Base-by-base conservation (phyloP, 208 protist genomes). In the Giardia duodenalis region DNA sequence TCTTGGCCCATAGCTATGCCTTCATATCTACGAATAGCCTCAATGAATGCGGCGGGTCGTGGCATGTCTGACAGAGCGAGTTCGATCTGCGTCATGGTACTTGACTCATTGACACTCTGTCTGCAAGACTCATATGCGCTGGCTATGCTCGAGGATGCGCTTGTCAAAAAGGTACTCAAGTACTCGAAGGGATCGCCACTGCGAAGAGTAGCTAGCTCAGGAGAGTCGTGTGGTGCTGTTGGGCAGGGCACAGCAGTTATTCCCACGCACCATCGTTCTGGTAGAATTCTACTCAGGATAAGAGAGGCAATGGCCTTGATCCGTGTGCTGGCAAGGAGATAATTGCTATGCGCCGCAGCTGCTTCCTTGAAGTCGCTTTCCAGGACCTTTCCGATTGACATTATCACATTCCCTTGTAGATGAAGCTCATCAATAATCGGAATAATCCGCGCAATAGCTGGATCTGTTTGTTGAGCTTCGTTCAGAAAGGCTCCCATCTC, bases 1-100 rank as follows among this genome's bases (percentile, higher is more conserved):
- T 91, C 88, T 2, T 47, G n/a, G 2, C 47, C 47, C 19, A 42
- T 91, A 1, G 1, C 10, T 0, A 2, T 47, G n/a, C 88, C 88
- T 47, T 91, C 88, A 45, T 67, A 91, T 19, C 88, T 0, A 47
- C 88, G n/a, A 1, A 91, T 47, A n/a, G 88, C 88, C 47, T 91
- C 88, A 1, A 91, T 4, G 2, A 91, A 47, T 1, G 43, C 44
- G 4, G 1, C 1, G 10, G 88, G 88, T 91, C 88, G n/a, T 47
- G 88, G 88, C 0, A 91, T 19, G 1, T 47, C 2, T 67, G n/a
- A 1, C 10, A 91, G 1, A 91, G n/a, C 43, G n/a, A 91, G 4
- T 43, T 46, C 1, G 44, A 91, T 91, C 44, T 3, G 0, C 19
- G 88, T 46, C 4, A 42, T 4, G n/a, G n/a, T n/a, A n/a, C n/a